Conservation (phyloP, 768 basidiomycete genomes). For the Suillus weaverae region DNA sequence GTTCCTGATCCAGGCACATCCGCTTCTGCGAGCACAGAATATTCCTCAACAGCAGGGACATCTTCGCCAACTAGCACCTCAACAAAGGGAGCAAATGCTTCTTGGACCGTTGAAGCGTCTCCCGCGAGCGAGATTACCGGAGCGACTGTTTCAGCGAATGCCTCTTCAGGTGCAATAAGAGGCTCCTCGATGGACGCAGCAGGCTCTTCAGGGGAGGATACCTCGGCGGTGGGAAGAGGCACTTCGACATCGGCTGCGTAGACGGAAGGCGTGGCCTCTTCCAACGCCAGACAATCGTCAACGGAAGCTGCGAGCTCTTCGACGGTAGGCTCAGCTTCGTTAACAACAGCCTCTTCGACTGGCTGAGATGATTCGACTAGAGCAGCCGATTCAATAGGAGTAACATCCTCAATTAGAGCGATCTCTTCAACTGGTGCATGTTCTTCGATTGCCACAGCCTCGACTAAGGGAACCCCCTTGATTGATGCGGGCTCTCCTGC, state of each 20-base stretch:
- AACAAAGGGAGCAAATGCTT: not conserved
- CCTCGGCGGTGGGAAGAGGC: not conserved
- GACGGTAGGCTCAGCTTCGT: not conserved
- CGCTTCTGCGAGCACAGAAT: not conserved
- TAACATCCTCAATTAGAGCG: not conserved
- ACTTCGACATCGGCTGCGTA: not conserved
- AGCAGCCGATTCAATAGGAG: not conserved
- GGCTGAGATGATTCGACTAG: not conserved
- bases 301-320: not conserved
- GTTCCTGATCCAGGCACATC: not conserved
- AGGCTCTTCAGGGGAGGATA: too few species aligned
- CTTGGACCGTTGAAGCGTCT: not conserved
- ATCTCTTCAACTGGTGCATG: not conserved
- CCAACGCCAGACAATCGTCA: not conserved
- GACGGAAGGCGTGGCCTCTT: not conserved
- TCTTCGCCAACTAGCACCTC: slow-evolving; percentile 1
- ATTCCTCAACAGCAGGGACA: not conserved
- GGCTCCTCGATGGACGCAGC: not conserved
- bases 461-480: not conserved
- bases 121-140: not conserved
- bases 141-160: not conserved
- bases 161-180: slow-evolving; percentile 1
- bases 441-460: not conserved
- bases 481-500: not conserved
- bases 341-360: not conserved